phyloP scores from a whole-genome alignment of 306 rosid genomes.

The Coriaria nepalensis region DNA sequence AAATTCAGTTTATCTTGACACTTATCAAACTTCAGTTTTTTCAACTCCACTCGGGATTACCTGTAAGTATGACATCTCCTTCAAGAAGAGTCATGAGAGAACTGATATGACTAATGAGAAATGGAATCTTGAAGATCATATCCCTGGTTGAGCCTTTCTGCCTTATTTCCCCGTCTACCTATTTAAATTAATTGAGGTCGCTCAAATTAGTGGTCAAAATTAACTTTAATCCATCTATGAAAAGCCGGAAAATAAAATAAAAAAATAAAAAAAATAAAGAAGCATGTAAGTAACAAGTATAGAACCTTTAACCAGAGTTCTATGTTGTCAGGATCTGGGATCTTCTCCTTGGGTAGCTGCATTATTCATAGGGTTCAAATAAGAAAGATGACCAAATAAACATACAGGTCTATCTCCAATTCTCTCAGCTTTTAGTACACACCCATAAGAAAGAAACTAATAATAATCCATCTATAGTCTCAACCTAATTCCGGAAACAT shows the following conservation, averaged over 20 bases:
- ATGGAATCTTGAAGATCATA: conserved; percentile 87
- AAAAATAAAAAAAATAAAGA: neutral
- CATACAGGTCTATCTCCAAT: neutral
- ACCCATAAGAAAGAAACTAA: neutral
- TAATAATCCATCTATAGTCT: too few relatives aligned
- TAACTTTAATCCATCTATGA: neutral
- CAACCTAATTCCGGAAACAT: too few relatives aligned
- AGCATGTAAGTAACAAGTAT: neutral
- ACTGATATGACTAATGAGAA: conserved; percentile 80
- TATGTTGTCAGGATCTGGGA: conserved; percentile 71
- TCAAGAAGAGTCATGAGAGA: conserved; percentile 74
- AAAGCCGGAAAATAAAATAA: too few relatives aligned
- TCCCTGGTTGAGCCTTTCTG: conserved; percentile 95
- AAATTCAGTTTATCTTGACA: too few relatives aligned
- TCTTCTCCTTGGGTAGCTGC: conserved; percentile 61
- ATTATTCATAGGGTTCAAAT: conserved; percentile 11
- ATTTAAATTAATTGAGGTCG: conserved; percentile 11
- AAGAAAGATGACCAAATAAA: conserved; percentile 1
- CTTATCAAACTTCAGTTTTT: too few relatives aligned
- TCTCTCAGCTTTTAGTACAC: too few relatives aligned
- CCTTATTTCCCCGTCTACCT: conserved; percentile 80
- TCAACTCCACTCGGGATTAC: conserved; percentile 19
- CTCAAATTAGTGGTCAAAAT: conserved; percentile 12
- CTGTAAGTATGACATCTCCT: conserved; percentile 93
- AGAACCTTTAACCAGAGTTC: conserved; percentile 87